A percentile compares a stretch with the other conserved stretches of the same genome.
These are phyloP conservation scores for Hypoxylon lenormandii DNA, from an alignment of 495 filamentous ascomycete species.

Conservation along the genomic window DNA sequence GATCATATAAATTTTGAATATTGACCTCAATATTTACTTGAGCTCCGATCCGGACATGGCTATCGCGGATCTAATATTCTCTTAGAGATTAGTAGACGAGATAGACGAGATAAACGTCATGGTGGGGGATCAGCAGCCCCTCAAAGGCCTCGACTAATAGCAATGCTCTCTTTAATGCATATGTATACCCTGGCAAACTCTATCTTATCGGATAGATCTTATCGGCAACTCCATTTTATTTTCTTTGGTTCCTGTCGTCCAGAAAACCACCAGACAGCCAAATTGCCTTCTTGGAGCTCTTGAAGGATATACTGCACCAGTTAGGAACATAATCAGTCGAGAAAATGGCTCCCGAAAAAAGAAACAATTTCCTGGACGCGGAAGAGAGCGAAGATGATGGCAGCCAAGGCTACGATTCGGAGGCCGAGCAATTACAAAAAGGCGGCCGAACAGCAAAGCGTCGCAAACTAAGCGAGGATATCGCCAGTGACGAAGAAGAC, in stretches of 20 bases:
- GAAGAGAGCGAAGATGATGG: constrained; percentile 75
- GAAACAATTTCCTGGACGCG: constrained; percentile 80
- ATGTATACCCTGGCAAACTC: constrained; percentile 2
- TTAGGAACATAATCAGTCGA: neutral
- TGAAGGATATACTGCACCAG: too few relatives aligned
- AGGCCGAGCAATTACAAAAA: constrained; percentile 73
- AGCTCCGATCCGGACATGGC: constrained; percentile 15
- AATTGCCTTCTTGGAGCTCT: neutral
- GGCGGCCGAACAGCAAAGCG: constrained; percentile 74
- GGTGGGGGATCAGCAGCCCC: constrained; percentile 43
- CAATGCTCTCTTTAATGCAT: constrained; percentile 1
- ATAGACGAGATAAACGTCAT: constrained; percentile 21
- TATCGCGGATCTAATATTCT: neutral
- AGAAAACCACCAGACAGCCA: neutral
- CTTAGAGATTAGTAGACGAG: neutral
- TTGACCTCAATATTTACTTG: constrained; percentile 7
- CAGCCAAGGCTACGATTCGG: constrained; percentile 75
- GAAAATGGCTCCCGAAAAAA: constrained; percentile 74
- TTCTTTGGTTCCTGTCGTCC: constrained; percentile 12
- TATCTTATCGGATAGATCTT: constrained; percentile 23
- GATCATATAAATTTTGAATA: neutral
- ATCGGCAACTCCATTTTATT: constrained; percentile 28
- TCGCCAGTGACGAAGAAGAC: constrained; percentile 58
- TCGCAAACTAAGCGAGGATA: constrained; percentile 66
- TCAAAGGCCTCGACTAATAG: constrained; percentile 27